These are phyloP conservation scores for Phascolomyces articulosus DNA, from an alignment of 371 early-diverging fungal species.

Conservation along the genomic window DNA sequence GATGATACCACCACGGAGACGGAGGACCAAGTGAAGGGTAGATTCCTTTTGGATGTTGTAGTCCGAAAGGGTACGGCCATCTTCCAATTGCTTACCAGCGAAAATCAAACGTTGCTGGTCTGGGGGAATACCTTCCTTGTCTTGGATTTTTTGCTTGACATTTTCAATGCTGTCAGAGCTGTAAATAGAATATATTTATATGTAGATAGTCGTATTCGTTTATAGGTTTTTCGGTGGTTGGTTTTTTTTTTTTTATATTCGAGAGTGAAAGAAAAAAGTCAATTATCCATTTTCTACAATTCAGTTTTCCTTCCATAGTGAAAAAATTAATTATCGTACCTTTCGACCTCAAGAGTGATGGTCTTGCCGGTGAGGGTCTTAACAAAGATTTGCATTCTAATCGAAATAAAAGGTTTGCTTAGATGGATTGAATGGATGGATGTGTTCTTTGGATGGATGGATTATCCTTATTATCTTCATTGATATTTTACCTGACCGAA, in stretches of 20 bases:
- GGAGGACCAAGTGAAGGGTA: slow-evolving; percentile 97
- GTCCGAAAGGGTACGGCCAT: slow-evolving; percentile 90
- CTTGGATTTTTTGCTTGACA: slow-evolving; percentile 97
- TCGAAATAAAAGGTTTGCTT: background rate
- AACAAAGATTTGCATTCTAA: slow-evolving; percentile 80
- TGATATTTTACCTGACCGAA: background rate
- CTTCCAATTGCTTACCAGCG: slow-evolving; percentile 99
- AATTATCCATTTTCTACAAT: background rate
- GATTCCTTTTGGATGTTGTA: slow-evolving; percentile 97
- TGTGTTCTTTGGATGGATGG: slow-evolving; percentile 17
- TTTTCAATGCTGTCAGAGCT: slow-evolving; percentile 63
- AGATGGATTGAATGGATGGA: slow-evolving; percentile 14
- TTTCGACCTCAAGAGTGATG: slow-evolving; percentile 95
- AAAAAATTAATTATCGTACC: slow-evolving; percentile 29
- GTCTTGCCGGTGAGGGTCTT: slow-evolving; percentile 92
- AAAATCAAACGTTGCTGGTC: slow-evolving; percentile 99
- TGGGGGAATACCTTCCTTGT: slow-evolving; percentile 99
- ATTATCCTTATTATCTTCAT: background rate
- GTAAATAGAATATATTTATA: background rate
- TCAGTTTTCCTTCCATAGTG: background rate
- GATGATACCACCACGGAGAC: slow-evolving; percentile 97
- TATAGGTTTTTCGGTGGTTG: too few species aligned
- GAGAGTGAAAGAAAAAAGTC: background rate
- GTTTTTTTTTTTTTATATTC: background rate
- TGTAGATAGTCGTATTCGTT: background rate